phyloP scores from a whole-genome alignment of 805 yeast species.

The Kluyveromyces wickerhamii region DNA sequence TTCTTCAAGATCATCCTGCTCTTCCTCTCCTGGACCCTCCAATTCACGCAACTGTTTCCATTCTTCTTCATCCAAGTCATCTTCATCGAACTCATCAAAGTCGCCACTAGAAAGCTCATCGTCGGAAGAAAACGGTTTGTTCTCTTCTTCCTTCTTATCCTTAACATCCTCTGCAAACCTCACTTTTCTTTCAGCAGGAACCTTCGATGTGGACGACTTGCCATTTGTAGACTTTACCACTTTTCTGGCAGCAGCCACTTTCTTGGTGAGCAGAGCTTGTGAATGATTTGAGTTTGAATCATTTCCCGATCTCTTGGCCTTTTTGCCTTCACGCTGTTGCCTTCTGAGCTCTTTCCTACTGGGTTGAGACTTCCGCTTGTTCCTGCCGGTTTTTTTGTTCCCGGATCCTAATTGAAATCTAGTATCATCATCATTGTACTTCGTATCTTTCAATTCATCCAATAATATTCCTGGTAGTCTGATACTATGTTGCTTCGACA shows the following conservation, averaged over 20 bases:
- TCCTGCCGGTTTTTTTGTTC: conserved; percentile 20
- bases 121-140: conserved; percentile 30
- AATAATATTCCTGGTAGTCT: conserved; percentile 47
- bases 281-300: conserved; percentile 4
- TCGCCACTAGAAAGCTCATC: conserved; percentile 37
- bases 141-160: too few relatives aligned
- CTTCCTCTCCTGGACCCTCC: conserved; percentile 19
- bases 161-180: too few relatives aligned
- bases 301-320: conserved; percentile 16
- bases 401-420: conserved; percentile 26
- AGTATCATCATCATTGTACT: conserved; percentile 30
- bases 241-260: neutral
- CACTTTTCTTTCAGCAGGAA: too few relatives aligned
- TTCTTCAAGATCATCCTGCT: conserved; percentile 23
- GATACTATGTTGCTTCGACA: conserved; percentile 34
- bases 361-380: conserved; percentile 13
- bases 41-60: conserved; percentile 14
- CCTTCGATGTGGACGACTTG: too few relatives aligned
- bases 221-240: neutral
- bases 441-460: conserved; percentile 43
- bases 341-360: conserved; percentile 39
- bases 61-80: conserved; percentile 19
- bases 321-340: conserved; percentile 32
- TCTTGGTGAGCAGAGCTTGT: neutral
- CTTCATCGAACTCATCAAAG: conserved; percentile 32